These are phyloP conservation scores for Vigna mungo DNA, from an alignment of 306 rosid species.

Conservation along the genomic window DNA sequence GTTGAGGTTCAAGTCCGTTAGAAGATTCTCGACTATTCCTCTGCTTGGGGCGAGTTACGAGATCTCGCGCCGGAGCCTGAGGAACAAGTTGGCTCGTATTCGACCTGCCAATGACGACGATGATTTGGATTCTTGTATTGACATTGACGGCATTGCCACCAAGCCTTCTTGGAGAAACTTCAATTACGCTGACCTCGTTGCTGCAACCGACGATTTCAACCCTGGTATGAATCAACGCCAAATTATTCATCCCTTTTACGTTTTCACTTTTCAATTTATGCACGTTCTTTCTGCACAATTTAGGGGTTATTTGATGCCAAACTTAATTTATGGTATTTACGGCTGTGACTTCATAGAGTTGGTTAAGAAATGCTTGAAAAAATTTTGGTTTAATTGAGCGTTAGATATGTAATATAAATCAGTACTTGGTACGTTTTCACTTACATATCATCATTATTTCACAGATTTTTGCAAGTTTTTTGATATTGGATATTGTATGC, in stretches of 20 bases:
- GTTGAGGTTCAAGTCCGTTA: slow-evolving; percentile 60
- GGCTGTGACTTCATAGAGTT: neutral
- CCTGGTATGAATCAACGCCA: slow-evolving; percentile 46
- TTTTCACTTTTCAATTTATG: no score
- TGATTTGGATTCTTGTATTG: slow-evolving; percentile 39
- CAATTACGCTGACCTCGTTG: slow-evolving; percentile 57
- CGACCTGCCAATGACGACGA: slow-evolving; percentile 38
- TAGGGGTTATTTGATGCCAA: neutral
- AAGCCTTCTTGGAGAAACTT: slow-evolving; percentile 79
- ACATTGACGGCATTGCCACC: slow-evolving; percentile 38
- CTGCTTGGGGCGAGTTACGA: slow-evolving; percentile 55
- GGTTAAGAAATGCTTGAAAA: neutral
- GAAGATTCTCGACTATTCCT: slow-evolving; percentile 70
- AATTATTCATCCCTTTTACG: no score
- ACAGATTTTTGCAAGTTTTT: no score
- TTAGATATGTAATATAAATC: neutral
- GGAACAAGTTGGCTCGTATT: slow-evolving; percentile 62
- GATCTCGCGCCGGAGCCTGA: slow-evolving; percentile 54
- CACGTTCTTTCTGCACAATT: neutral
- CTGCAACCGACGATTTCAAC: slow-evolving; percentile 66
- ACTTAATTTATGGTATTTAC: neutral
- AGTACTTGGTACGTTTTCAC: no score
- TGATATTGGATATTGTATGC: neutral
- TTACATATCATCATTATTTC: no score
- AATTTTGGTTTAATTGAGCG: neutral